Conservation (phyloP, 176 grass and related monocot genomes). For the Thinopyrum elongatum region DNA sequence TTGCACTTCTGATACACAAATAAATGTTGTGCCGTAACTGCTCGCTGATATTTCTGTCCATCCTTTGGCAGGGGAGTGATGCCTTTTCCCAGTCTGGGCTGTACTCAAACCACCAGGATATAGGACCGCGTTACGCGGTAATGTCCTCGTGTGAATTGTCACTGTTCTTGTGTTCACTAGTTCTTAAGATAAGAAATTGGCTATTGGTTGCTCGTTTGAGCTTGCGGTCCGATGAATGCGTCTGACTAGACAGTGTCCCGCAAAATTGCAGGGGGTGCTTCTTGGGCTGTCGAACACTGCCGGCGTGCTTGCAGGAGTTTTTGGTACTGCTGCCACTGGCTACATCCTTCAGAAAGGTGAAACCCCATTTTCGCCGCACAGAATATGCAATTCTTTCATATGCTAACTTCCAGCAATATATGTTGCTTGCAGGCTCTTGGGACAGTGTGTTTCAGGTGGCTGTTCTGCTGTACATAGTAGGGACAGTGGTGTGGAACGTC, state of each 20-base stretch:
- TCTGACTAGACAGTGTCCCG: constrained; percentile 3
- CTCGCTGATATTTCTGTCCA: background rate
- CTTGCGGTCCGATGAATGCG: background rate
- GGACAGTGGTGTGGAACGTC: constrained; percentile 89
- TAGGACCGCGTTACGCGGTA: constrained; percentile 95
- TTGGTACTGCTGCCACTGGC: constrained; percentile 84
- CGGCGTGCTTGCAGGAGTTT: constrained; percentile 92
- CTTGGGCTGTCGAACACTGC: constrained; percentile 93
- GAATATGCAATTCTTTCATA: background rate
- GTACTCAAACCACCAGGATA: constrained; percentile 97
- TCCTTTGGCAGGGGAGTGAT: constrained; percentile 70
- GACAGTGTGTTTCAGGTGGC: constrained; percentile 90
- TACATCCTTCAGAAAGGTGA: constrained; percentile 87
- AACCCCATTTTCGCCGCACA: background rate
- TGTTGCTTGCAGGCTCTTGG: constrained; percentile 74
- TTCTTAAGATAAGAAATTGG: background rate
- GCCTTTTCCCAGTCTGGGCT: constrained; percentile 95
- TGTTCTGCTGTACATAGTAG: constrained; percentile 74
- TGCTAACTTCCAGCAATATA: background rate
- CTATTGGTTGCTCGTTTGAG: background rate
- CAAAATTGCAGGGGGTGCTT: constrained; percentile 69
- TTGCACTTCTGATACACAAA: constrained; percentile 10
- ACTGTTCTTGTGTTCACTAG: background rate
- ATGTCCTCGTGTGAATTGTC: constrained; percentile 1
- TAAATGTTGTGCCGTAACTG: background rate